Base-by-base conservation (phyloP, 1,139 yeast species). In the Torulaspora pretoriensis region DNA sequence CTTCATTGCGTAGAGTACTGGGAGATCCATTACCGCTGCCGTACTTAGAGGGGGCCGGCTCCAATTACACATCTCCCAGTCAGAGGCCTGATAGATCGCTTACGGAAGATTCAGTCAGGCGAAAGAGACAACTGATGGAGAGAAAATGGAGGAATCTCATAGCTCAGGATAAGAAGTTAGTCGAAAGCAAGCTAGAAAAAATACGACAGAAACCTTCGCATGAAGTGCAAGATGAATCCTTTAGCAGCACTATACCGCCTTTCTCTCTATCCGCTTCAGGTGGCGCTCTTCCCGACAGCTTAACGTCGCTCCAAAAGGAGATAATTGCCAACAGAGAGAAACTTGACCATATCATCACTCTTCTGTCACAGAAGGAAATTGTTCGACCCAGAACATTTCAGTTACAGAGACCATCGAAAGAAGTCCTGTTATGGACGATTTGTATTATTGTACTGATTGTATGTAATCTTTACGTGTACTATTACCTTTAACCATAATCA, bases 11-110 rank as follows among this genome's bases (percentile, higher is more conserved):
- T 33, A 52, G 51, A 28, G 45, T 53, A 8, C 51, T 68, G 3
- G 71, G 71, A 1, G 65, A 63, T 10, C 71, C 71, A 3, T 30
- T 67, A 23, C 71, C 71, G 4, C 50, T 68, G 29, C 70, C 69
- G 1, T 68, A 68, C 39, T 36, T 59, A 8, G 47, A 50, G 2
- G 37, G 48, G 5, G 17, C 29, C 10, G n/a, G n/a, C 3, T 14
- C 38, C 14, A 40, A 34, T 7, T 9, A 8, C 24, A 19, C 25
- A 6, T 29, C 22, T 25, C 13, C 30, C 8, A 12, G 31, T 24
- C 9, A 25, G 10, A 25, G 31, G 17, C 13, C 25, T 6, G 36
- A 26, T 24, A 17, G 32, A 12, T 14, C 38, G n/a, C 14, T 32
- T 3, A 19, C 36, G 2, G 35, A 12, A 9, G 45, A 34, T 6